Evolutionary conservation across 176 grass and related monocot species (phyloP).

Genomic region (Phyllostachys edulis): DNA sequence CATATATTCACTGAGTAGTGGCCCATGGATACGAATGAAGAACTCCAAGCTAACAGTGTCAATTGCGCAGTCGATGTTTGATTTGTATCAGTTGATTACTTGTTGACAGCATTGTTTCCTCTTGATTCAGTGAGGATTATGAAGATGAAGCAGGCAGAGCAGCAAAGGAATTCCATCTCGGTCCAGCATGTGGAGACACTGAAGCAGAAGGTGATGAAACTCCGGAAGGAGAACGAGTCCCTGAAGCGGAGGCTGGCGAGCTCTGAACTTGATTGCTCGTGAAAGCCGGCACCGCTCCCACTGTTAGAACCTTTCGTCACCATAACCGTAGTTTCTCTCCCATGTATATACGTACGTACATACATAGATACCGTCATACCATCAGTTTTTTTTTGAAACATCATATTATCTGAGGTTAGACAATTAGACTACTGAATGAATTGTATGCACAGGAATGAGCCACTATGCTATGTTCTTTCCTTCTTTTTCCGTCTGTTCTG

Average conservation of each 20-base stretch:
- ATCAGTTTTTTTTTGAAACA: neutral
- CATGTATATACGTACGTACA: neutral
- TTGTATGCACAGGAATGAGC: neutral
- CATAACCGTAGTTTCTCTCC: neutral
- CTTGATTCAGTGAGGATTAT: conserved; percentile 48
- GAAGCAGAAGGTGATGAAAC: conserved; percentile 95
- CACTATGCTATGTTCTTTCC: neutral
- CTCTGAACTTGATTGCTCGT: conserved; percentile 44
- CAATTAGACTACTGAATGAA: neutral
- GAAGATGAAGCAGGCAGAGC: conserved; percentile 67
- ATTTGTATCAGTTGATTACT: no score
- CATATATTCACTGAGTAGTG: neutral
- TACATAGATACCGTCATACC: neutral
- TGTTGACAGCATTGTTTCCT: neutral
- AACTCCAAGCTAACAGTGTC: no score
- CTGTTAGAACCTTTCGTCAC: neutral
- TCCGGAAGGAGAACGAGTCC: conserved; percentile 85
- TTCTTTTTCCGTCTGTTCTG: neutral
- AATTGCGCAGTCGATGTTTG: no score
- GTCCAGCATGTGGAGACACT: conserved; percentile 70
- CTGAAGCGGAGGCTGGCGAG: conserved; percentile 65
- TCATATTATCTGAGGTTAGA: neutral
- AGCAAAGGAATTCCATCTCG: conserved; percentile 68
- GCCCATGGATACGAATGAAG: no score
- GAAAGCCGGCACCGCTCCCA: neutral